These are phyloP conservation scores for Dorcoceras hygrometricum DNA, from an alignment of 257 asterid species.

Conservation along the genomic window DNA sequence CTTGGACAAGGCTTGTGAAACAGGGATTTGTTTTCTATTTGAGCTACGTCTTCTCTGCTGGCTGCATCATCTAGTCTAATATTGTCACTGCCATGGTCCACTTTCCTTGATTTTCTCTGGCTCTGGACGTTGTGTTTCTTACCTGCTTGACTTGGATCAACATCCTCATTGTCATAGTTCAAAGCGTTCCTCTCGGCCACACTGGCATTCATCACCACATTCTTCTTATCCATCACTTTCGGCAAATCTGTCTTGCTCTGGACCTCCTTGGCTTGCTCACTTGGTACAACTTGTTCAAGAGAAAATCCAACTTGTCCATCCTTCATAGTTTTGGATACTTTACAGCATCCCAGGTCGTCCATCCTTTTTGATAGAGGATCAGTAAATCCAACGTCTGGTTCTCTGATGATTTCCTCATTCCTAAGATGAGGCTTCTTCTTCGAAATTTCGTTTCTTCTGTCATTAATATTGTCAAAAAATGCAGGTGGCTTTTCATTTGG, in stretches of 20 bases:
- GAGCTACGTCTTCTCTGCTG: neutral
- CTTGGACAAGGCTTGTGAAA: neutral
- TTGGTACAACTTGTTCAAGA: neutral
- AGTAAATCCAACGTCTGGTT: neutral
- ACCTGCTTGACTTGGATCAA: neutral
- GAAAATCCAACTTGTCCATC: too few species aligned
- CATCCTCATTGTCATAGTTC: constrained; percentile 10
- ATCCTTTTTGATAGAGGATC: neutral
- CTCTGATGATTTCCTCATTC: neutral
- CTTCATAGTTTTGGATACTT: neutral
- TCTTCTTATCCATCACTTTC: neutral
- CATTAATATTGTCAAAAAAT: neutral
- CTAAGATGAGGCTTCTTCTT: neutral
- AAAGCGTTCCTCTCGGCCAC: constrained; percentile 3
- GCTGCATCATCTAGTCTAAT: neutral
- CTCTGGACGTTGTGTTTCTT: neutral
- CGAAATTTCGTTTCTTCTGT: neutral
- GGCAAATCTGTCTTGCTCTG: neutral
- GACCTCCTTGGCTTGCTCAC: neutral
- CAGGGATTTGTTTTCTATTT: neutral
- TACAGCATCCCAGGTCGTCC: neutral
- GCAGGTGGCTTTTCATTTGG: neutral
- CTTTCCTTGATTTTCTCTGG: neutral
- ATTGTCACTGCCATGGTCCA: neutral
- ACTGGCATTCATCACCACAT: constrained; percentile 4